Percentiles rank a stretch among this genome's conserved stretches.
These are phyloP conservation scores for Podospora pseudoanserina DNA, from an alignment of 495 filamentous ascomycete species.

Conservation along the genomic window DNA sequence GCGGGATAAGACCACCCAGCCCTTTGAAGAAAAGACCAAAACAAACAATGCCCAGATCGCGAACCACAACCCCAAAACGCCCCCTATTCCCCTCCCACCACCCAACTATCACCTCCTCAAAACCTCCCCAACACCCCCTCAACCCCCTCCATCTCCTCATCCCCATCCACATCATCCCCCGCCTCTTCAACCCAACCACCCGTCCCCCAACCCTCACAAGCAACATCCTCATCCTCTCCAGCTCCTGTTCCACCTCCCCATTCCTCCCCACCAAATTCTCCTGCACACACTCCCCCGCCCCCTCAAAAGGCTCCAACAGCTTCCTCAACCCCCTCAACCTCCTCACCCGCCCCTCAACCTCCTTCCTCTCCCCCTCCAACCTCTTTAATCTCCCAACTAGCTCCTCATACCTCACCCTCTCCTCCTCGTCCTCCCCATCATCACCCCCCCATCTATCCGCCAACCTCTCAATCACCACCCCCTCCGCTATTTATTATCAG, in stretches of 20 bases:
- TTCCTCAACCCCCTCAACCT: conserved; percentile 54
- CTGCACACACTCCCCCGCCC: conserved; percentile 51
- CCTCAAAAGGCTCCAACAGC: conserved; percentile 57
- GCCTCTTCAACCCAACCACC: conserved; percentile 33
- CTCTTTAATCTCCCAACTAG: conserved; percentile 49
- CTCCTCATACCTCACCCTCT: conserved; percentile 47
- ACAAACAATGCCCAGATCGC: not conserved
- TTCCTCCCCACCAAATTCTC: conserved; percentile 72
- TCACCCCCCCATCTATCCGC: not conserved
- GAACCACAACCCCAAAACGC: not conserved
- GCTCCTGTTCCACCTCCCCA: conserved; percentile 67
- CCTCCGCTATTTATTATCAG: conserved; percentile 26
- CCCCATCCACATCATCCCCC: conserved; percentile 16
- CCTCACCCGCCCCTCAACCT: conserved; percentile 52
- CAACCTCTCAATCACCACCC: conserved; percentile 29
- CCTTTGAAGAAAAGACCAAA: too few relatives aligned
- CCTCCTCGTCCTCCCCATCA: not conserved
- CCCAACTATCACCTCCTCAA: conserved; percentile 15
- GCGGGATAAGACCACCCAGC: too few relatives aligned
- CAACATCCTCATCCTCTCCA: conserved; percentile 73
- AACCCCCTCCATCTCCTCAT: conserved; percentile 42
- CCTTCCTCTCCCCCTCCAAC: conserved; percentile 52
- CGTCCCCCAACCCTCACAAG: conserved; percentile 66
- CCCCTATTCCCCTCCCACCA: not conserved
- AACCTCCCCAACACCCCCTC: conserved; percentile 38